Percentiles rank a stretch among this genome's conserved stretches.
phyloP scores from a whole-genome alignment of 176 grass and related monocot species.

The Juncus inflexus region DNA sequence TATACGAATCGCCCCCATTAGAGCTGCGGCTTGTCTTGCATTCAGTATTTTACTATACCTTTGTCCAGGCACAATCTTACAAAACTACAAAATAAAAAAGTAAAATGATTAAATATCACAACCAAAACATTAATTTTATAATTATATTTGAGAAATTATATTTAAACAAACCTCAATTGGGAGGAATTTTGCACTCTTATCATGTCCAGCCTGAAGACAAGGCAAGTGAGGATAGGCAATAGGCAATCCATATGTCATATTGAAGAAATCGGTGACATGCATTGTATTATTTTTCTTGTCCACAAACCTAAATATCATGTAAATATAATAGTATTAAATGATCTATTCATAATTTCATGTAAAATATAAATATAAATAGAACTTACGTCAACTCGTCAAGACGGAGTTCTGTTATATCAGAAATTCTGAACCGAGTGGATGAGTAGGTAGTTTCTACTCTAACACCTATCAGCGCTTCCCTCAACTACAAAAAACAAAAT shows the following conservation, averaged over 20 bases:
- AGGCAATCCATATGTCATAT: too few species aligned
- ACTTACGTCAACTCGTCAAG: conserved; percentile 33
- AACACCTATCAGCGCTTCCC: conserved; percentile 45
- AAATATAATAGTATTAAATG: neutral
- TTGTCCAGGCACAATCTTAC: conserved; percentile 58
- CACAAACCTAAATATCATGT: neutral
- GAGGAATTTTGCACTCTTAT: conserved; percentile 53
- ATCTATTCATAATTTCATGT: neutral
- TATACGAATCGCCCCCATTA: conserved; percentile 50
- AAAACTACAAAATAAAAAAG: conserved; percentile 42
- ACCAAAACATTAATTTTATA: neutral
- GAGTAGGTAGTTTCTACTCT: conserved; percentile 57
- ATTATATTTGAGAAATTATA: conserved; percentile 8
- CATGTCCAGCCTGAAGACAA: conserved; percentile 59
- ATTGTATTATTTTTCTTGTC: conserved; percentile 7
- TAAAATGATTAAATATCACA: neutral
- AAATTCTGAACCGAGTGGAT: conserved; percentile 38
- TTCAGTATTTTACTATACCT: conserved; percentile 56
- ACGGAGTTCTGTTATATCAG: conserved; percentile 15
- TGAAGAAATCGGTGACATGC: conserved; percentile 14
- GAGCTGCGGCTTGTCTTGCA: conserved; percentile 44
- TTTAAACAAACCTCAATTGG: conserved; percentile 59
- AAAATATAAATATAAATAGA: neutral
- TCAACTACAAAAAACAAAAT: conserved; percentile 32
- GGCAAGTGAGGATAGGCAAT: conserved; percentile 31